Evolutionary conservation across 768 basidiomycete genomes (phyloP), one percentile per base, ranked within the genome.

Genomic region (Lactarius evosmus): DNA sequence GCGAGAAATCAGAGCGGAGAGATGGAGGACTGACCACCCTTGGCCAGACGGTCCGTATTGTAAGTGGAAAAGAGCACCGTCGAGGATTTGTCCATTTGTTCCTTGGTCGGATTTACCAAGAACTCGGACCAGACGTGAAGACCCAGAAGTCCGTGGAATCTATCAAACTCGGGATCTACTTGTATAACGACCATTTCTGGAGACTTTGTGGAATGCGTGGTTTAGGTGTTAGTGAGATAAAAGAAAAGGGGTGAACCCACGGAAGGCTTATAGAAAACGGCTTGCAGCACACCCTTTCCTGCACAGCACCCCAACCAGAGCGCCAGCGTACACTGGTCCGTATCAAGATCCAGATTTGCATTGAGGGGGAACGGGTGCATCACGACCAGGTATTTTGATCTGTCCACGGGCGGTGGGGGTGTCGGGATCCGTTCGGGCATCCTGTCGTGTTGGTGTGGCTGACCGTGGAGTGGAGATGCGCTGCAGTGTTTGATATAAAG

Each of bases 151-250:
- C 61, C 58, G 27, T 75, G 70, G 68, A 77, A 75, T 17, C 72
- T 57, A 2, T 66, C 55, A 40, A 75, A 76, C 1, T 69, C 56
- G 25, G 75, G 71, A 27, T 63, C 71, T 29, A 82, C 69, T 50
- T 81, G 80, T 62, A 82, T 72, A 58, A 82, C 76, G 51, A 82
- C 74, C 74, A 77, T 79, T 54, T 73, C 78, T 7, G 75, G 78
- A 0, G 80, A 77, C 79, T 80, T 61, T 6, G 46, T 22, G 22
- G 34, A 11, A 51, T 51, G 50, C 27, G 22, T 32, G 25, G 9
- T 25, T 27, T 22, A n/a, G 17, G 9, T 29, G 17, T 4, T 40
- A 11, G 51, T 17, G 22, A 22, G 12, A 46, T 12, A 46, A 46
- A 2, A 11, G 25, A 46, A n/a, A 4, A 7, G 7, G 1, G 36